Evolutionary conservation across 495 filamentous ascomycete species (phyloP), one percentile per base, ranked within the genome.

Genomic region (Xylaria intraflava): DNA sequence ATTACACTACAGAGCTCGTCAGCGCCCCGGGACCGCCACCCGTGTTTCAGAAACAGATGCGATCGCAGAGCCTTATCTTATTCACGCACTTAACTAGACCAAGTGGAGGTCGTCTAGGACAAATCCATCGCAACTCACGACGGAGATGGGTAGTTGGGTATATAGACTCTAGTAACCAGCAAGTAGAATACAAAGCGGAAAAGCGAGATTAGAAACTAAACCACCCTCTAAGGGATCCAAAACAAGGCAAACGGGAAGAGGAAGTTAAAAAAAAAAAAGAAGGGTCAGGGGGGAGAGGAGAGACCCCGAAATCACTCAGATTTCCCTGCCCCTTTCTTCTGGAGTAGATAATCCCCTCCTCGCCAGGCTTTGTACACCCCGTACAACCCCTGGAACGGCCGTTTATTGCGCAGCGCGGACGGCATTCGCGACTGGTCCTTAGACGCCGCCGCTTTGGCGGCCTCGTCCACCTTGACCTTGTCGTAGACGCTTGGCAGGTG

Each of bases 21-120:
- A 81, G 82, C 11, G 76, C 74, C n/a, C 14, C 84, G 82, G 82
- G 71, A 67, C 38, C 69, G 69, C 49, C 83, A 81, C 66, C 73
- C 79, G 1, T 74, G 70, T 57, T 84, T 85, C 61, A 72, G 76
- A 69, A 74, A 68, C 36, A 80, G 79, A 8, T 77, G 71, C 62
- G n/a, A 72, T 85, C 30, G 60, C 83, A n/a, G n/a, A n/a, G n/a
- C n/a, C n/a, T n/a, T n/a, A n/a, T n/a, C n/a, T n/a, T n/a, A n/a
- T n/a, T n/a, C n/a, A n/a, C n/a, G n/a, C n/a, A n/a, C n/a, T n/a
- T n/a, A n/a, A n/a, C n/a, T n/a, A n/a, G n/a, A n/a, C n/a, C n/a
- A n/a, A n/a, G n/a, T n/a, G n/a, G n/a, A n/a, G n/a, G n/a, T n/a
- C n/a, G n/a, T n/a, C n/a, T n/a, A n/a, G n/a, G n/a, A n/a, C n/a